Evolutionary conservation across 495 filamentous ascomycete genomes (phyloP), one percentile per base, ranked within the genome.

Genomic region (Talaromyces thailandensis): DNA sequence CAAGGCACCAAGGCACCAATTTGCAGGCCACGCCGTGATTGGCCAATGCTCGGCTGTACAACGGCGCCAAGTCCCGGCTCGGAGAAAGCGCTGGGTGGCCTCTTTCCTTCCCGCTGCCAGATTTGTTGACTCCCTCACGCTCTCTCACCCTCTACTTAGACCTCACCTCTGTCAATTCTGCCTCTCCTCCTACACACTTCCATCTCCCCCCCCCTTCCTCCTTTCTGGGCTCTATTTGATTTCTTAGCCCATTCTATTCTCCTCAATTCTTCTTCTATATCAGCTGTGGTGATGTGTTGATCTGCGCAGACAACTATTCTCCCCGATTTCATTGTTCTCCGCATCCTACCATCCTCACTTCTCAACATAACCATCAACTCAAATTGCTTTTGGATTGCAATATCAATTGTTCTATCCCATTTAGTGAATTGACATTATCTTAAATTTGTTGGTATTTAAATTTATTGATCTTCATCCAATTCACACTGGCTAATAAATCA

Each of bases 251-350:
- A 23, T 61, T 52, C 18, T 16, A 31, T 28, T 52, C 59, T 21
- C 14, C 40, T 32, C 24, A 35, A 28, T 23, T 48, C 12, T 32
- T 4, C 21, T 11, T 26, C 25, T 23, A 5, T 52, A 28, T 4
- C 48, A 18, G 35, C 32, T 37, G 43, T 29, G 16, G 58, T 61
- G 40, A 61, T 61, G 58, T 18, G 52, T 61, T 61, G 24, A 26
- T 32, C 25, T 18, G 29, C 58, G 25, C n/a, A 48, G 37, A 26
- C 28, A 16, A 26, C 58, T 31, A 7, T 59, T n/a, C 32, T 16
- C 32, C 23, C 35, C 37, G 23, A 45, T 37, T 31, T 48, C 26
- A n/a, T 61, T 29, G 37, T 51, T 51, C 35, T 61, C 58, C 18
- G 58, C 58, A 48, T 48, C 58, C 24, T 18, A 32, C 26, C 3